Percentiles rank a stretch among this genome's conserved stretches.
These are phyloP conservation scores for Aspergillus cavernicola DNA, from an alignment of 495 filamentous ascomycete species.

Conservation along the genomic window DNA sequence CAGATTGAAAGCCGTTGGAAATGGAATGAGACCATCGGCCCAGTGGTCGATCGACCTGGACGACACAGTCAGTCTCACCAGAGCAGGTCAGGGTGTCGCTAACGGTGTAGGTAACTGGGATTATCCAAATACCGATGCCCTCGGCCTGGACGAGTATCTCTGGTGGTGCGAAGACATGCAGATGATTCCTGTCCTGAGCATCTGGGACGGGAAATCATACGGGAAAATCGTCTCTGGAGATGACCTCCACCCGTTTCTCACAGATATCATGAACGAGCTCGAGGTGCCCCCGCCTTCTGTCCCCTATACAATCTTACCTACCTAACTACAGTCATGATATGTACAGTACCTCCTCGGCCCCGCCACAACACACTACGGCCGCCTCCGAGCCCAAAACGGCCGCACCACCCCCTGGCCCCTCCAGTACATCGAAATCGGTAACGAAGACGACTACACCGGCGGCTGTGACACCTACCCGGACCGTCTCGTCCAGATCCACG, in stretches of 20 bases:
- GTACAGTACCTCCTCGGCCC: conserved; percentile 29
- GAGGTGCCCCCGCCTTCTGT: too few relatives aligned
- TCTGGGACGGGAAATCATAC: conserved; percentile 62
- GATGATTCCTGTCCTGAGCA: conserved; percentile 52
- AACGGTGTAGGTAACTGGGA: conserved; percentile 49
- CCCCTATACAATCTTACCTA: background rate
- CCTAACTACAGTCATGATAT: too few relatives aligned
- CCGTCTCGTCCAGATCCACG: conserved; percentile 42
- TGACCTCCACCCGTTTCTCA: conserved; percentile 40
- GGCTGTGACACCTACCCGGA: conserved; percentile 42
- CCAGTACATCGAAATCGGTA: conserved; percentile 52
- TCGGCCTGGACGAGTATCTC: conserved; percentile 59
- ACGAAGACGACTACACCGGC: conserved; percentile 50
- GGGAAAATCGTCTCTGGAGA: conserved; percentile 36
- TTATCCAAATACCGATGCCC: conserved; percentile 58
- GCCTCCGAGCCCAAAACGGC: conserved; percentile 40
- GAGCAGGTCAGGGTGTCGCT: background rate
- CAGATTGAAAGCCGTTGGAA: conserved; percentile 50
- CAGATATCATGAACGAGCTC: conserved; percentile 61
- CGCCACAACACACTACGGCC: conserved; percentile 33
- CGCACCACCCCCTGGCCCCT: conserved; percentile 43
- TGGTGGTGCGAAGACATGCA: conserved; percentile 63
- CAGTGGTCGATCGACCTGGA: conserved; percentile 58
- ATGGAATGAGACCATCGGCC: conserved; percentile 67
- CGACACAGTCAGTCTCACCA: conserved; percentile 28